Base-by-base conservation (phyloP, 495 filamentous ascomycete genomes). In the Aspergillus avenaceus region DNA sequence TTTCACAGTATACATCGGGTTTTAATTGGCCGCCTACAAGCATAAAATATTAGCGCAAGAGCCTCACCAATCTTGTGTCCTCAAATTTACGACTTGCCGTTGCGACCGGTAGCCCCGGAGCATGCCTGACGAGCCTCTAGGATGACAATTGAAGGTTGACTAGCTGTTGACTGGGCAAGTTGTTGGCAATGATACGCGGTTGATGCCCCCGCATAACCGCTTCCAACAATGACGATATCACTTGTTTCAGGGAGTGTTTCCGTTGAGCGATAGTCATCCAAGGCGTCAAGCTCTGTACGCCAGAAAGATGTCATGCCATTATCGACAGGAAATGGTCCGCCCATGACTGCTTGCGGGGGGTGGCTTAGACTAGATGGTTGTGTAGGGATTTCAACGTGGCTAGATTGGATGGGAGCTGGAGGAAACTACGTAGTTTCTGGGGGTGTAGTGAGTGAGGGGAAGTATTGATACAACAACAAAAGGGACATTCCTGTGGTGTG, bases 91-190 rank as follows among this genome's bases (percentile, higher is more conserved):
- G 6, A 36, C 41, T 34, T 47, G 45, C 69, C 69, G 52, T 73
- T 73, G 4, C 88, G 68, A 3, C 87, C 89, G 4, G 90, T 92
- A 14, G 89, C 90, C 4, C 90, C 88, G 66, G 79, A 90, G 61
- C 87, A 91, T 13, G 84, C 87, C 72, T 92, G 84, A 41, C 88
- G 74, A 12, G 88, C 88, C 65, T 95, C 90, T 4, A 95, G 66
- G 72, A 93, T 84, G 2, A 90, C 75, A 7, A 91, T 72, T 0
- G 60, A 65, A 14, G 60, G 60, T 0, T 50, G 38, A n/a, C 42
- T n/a, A n/a, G 14, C 49, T 8, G 65, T 13, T 8, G 26, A 13
- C 50, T 61, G 47, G 36, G 61, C 66, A 53, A 75, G 69, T 44
- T 76, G 63, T 21, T 73, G 56, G 14, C 91, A 70, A 53, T 84